A percentile compares a stretch with the other conserved stretches of the same genome.
phyloP scores from a whole-genome alignment of 2,329 filamentous ascomycete genomes.

The Fusarium sp. region DNA sequence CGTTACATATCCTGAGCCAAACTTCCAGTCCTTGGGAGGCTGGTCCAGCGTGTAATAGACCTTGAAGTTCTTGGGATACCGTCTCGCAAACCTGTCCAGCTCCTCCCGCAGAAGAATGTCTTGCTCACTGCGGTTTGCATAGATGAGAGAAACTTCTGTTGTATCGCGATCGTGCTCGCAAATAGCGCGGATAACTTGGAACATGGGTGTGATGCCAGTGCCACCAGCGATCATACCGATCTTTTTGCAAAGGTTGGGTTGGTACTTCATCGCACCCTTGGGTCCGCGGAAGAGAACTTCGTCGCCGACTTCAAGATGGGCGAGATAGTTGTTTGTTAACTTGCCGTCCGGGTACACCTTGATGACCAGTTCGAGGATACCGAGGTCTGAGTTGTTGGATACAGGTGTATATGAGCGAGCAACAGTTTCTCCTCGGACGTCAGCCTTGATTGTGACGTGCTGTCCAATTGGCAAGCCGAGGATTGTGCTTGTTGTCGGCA shows the following conservation, averaged over 20 bases:
- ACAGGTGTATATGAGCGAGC: slow-evolving; percentile 65
- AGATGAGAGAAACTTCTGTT: slow-evolving; percentile 67
- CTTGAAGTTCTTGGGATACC: slow-evolving; percentile 64
- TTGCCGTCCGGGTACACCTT: slow-evolving; percentile 62
- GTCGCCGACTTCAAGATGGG: slow-evolving; percentile 59
- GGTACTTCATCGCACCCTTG: slow-evolving; percentile 67
- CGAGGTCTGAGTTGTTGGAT: slow-evolving; percentile 62
- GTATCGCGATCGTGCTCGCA: slow-evolving; percentile 68
- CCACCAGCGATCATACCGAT: slow-evolving; percentile 68
- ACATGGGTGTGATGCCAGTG: slow-evolving; percentile 51
- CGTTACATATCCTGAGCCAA: slow-evolving; percentile 63
- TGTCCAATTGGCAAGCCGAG: slow-evolving; percentile 68
- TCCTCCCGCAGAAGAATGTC: slow-evolving; percentile 69
- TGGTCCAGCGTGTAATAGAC: slow-evolving; percentile 66
- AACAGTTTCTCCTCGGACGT: slow-evolving; percentile 58
- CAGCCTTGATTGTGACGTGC: slow-evolving; percentile 64
- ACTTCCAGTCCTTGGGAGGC: slow-evolving; percentile 59
- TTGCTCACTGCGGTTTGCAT: slow-evolving; percentile 66
- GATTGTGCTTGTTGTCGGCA: slow-evolving; percentile 57
- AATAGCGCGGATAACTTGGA: slow-evolving; percentile 70
- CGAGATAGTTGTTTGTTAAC: slow-evolving; percentile 61
- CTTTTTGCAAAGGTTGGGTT: slow-evolving; percentile 53
- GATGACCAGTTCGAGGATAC: slow-evolving; percentile 63
- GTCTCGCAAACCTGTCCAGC: slow-evolving; percentile 64
- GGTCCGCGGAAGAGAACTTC: slow-evolving; percentile 65